phyloP scores from a whole-genome alignment of 169 alveolate genomes.

The Besnoitia besnoiti region DNA sequence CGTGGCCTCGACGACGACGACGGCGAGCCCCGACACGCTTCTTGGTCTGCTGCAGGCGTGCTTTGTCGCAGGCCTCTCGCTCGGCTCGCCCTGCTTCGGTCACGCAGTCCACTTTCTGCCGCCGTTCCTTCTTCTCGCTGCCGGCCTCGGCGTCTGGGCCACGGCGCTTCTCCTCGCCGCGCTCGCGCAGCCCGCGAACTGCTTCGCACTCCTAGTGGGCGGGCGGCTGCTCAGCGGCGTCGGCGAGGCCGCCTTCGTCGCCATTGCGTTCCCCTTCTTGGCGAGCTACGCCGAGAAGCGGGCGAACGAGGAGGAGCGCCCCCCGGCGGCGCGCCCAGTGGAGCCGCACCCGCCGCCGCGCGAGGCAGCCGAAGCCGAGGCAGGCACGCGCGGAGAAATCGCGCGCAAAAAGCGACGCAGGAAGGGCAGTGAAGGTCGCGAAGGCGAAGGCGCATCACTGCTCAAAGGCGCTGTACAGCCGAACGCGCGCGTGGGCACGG shows the following conservation, averaged over 20 bases:
- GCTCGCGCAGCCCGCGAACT: not conserved
- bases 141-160: not conserved
- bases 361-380: too few relatives aligned
- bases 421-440: not conserved
- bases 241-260: slow-evolving; percentile 45
- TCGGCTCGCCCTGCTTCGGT: slow-evolving; percentile 18
- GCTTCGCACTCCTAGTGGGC: not conserved
- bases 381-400: too few relatives aligned
- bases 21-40: not conserved
- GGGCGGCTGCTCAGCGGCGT: slow-evolving; percentile 27
- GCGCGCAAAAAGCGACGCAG: too few relatives aligned
- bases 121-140: slow-evolving; percentile 17
- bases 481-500: too few relatives aligned
- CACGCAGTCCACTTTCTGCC: not conserved
- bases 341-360: not conserved
- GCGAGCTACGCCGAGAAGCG: not conserved
- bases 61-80: slow-evolving; percentile 12
- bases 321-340: not conserved
- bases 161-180: slow-evolving; percentile 27
- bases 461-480: too few relatives aligned
- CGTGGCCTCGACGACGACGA: not conserved
- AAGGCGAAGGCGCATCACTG: too few relatives aligned
- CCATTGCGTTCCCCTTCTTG: slow-evolving; percentile 31
- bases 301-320: not conserved
- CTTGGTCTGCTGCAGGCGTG: slow-evolving; percentile 30